A percentile compares a stretch with the other conserved stretches of the same genome.
Evolutionary conservation across 495 filamentous ascomycete genomes (phyloP).

Genomic region (Parathielavia appendiculata): DNA sequence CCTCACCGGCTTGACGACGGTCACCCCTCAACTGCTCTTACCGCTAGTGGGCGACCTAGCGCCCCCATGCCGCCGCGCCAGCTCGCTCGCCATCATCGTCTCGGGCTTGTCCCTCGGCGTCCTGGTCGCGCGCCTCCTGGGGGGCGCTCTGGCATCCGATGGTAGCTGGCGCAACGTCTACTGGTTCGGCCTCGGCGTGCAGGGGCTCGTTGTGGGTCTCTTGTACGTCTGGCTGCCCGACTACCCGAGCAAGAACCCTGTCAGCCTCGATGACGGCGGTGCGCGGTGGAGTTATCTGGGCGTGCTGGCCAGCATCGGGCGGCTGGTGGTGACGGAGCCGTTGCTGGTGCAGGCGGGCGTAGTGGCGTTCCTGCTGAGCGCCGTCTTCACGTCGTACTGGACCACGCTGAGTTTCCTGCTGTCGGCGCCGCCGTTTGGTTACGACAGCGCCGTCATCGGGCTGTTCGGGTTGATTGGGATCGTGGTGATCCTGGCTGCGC

Average conservation of each 20-base stretch:
- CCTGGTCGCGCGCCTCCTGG: slow-evolving; percentile 69
- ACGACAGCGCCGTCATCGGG: slow-evolving; percentile 61
- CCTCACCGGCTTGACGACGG: slow-evolving; percentile 66
- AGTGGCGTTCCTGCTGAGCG: slow-evolving; percentile 39
- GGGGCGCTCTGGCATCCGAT: slow-evolving; percentile 67
- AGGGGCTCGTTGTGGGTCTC: slow-evolving; percentile 59
- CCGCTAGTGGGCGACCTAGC: slow-evolving; percentile 79
- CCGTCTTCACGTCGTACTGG: slow-evolving; percentile 56
- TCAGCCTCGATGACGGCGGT: background rate
- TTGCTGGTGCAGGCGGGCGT: slow-evolving; percentile 56
- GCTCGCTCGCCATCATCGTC: slow-evolving; percentile 65
- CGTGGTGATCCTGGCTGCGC: slow-evolving; percentile 58
- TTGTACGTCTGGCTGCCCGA: slow-evolving; percentile 76
- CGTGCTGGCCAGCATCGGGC: slow-evolving; percentile 59
- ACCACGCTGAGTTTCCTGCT: slow-evolving; percentile 80
- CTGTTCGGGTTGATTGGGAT: slow-evolving; percentile 77
- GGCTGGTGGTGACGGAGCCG: slow-evolving; percentile 58
- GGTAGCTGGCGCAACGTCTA: slow-evolving; percentile 72
- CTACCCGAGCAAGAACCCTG: slow-evolving; percentile 68
- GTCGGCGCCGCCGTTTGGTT: slow-evolving; percentile 61
- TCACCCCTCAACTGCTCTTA: slow-evolving; percentile 82
- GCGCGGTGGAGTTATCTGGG: slow-evolving; percentile 56
- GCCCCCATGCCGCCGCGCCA: slow-evolving; percentile 60
- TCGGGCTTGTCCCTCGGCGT: slow-evolving; percentile 75
- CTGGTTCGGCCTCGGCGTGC: slow-evolving; percentile 71